Conservation (phyloP, 108 stramenopile genomes). For the Cyclotella sp. region DNA sequence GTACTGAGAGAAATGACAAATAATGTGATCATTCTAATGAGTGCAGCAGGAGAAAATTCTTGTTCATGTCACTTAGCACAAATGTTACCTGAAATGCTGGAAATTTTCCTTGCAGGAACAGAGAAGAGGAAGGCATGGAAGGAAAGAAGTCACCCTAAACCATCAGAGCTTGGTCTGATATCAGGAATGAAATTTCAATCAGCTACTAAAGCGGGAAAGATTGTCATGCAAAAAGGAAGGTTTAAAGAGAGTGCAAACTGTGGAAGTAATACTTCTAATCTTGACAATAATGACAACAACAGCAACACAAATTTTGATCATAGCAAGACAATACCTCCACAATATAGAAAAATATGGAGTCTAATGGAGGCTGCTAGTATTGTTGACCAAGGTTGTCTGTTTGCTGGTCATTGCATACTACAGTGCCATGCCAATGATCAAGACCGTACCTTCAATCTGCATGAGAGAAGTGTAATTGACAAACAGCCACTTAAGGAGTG, state of each 20-base stretch:
- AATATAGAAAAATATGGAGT: too few relatives aligned
- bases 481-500: neutral
- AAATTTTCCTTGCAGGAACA: neutral
- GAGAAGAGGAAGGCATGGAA: too few relatives aligned
- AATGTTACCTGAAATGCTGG: neutral
- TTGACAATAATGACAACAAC: too few relatives aligned
- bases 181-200: too few relatives aligned
- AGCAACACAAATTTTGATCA: neutral
- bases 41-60: too few relatives aligned
- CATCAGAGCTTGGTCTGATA: constrained; percentile 5
- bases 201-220: too few relatives aligned
- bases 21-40: too few relatives aligned
- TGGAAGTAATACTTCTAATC: too few relatives aligned
- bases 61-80: neutral
- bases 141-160: neutral
- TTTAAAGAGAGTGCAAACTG: neutral
- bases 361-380: neutral
- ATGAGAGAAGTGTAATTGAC: neutral
- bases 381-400: neutral
- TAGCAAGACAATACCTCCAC: neutral
- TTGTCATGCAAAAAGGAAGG: too few relatives aligned
- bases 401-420: neutral
- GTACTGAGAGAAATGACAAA: too few relatives aligned
- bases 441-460: too few relatives aligned
- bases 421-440: neutral